Percentiles rank a stretch among this genome's conserved stretches.
phyloP scores from a whole-genome alignment of 495 filamentous ascomycete genomes.

The Annulohypoxylon bovei region DNA sequence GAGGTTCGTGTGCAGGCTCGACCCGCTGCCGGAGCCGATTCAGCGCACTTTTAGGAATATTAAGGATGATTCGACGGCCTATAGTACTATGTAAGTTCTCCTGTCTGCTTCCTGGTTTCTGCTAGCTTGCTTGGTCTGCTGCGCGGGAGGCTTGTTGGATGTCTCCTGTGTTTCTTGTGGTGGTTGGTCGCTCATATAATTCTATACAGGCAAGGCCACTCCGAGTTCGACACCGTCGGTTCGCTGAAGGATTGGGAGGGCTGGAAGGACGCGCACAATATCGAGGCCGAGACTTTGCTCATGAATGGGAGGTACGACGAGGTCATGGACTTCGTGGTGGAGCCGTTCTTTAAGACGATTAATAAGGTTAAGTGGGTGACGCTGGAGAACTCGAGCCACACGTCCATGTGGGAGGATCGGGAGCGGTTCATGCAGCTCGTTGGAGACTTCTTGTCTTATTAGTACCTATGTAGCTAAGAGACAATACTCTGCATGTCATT shows the following conservation, averaged over 20 bases:
- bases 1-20: constrained; percentile 27
- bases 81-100: constrained; percentile 35
- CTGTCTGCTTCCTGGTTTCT: not conserved
- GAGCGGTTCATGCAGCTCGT: constrained; percentile 50
- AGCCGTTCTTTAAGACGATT: constrained; percentile 54
- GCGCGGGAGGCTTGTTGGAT: no score
- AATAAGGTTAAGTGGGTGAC: constrained; percentile 59
- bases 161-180: not conserved
- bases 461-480: no score
- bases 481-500: no score
- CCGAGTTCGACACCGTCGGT: constrained; percentile 57
- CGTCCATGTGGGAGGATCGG: constrained; percentile 57
- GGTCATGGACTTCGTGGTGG: constrained; percentile 52
- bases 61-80: constrained; percentile 32
- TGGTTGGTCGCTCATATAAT: not conserved
- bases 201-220: constrained; percentile 54
- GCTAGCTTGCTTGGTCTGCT: no score
- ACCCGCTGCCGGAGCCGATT: constrained; percentile 25
- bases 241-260: constrained; percentile 55
- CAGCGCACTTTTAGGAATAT: constrained; percentile 20
- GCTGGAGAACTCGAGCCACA: constrained; percentile 57
- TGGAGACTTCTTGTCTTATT: constrained; percentile 20
- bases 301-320: constrained; percentile 63
- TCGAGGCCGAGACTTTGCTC: constrained; percentile 54
- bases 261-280: constrained; percentile 46